phyloP scores from a whole-genome alignment of 495 filamentous ascomycete genomes.

The Sordaria brevicollis region DNA sequence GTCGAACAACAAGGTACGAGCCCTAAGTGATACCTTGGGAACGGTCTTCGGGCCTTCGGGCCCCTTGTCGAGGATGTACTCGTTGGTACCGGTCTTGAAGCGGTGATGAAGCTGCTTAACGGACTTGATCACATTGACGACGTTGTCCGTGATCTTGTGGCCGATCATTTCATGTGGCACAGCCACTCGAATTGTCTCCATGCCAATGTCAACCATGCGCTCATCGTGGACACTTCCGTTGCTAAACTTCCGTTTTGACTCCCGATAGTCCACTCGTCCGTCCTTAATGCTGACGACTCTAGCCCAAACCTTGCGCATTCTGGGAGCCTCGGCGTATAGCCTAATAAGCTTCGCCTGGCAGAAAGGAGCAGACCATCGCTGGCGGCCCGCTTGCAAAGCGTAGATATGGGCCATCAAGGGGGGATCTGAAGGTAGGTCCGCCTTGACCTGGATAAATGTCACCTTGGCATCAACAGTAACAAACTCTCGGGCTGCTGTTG shows the following conservation, averaged over 20 bases:
- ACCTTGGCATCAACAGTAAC: slow-evolving; percentile 71
- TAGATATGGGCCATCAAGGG: slow-evolving; percentile 84
- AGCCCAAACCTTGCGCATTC: slow-evolving; percentile 72
- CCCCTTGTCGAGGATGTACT: slow-evolving; percentile 72
- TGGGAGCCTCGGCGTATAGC: slow-evolving; percentile 77
- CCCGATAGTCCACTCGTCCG: slow-evolving; percentile 67
- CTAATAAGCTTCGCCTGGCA: slow-evolving; percentile 63
- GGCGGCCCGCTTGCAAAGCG: slow-evolving; percentile 65
- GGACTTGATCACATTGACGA: slow-evolving; percentile 79
- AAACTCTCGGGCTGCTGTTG: slow-evolving; percentile 44
- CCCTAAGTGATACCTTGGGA: slow-evolving; percentile 72
- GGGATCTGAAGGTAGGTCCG: slow-evolving; percentile 75
- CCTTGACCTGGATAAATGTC: slow-evolving; percentile 76
- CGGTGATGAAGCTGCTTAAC: slow-evolving; percentile 82
- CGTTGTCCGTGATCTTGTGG: slow-evolving; percentile 85
- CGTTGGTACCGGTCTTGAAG: slow-evolving; percentile 75
- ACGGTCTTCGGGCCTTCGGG: slow-evolving; percentile 78
- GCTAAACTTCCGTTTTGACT: slow-evolving; percentile 57
- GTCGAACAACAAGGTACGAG: slow-evolving; percentile 74
- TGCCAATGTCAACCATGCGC: slow-evolving; percentile 70
- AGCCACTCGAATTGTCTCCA: slow-evolving; percentile 76
- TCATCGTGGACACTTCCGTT: slow-evolving; percentile 53
- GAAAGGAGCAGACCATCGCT: slow-evolving; percentile 77
- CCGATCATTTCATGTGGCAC: slow-evolving; percentile 93
- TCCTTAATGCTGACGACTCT: slow-evolving; percentile 74